Evolutionary conservation across 306 rosid species (phyloP).

Genomic region (Corylus avellana): DNA sequence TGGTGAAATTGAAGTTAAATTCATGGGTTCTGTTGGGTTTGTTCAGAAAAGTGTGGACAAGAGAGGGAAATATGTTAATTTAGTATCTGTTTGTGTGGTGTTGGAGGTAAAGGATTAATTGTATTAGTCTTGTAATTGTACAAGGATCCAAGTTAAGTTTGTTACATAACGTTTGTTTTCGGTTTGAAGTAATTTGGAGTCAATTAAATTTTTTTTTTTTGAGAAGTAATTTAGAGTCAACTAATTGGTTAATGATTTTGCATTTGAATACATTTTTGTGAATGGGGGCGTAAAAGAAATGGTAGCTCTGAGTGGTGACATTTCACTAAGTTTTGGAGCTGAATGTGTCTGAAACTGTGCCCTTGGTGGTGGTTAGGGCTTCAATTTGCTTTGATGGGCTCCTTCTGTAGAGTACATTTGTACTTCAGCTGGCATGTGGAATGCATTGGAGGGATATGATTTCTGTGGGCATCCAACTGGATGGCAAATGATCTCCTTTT

Average conservation of each 20-base stretch:
- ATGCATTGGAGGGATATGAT: background rate
- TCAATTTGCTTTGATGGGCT: background rate
- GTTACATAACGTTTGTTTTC: background rate
- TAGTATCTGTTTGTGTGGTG: background rate
- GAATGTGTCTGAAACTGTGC: background rate
- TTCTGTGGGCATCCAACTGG: background rate
- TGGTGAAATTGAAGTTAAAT: background rate
- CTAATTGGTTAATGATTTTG: background rate
- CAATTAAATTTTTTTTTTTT: background rate
- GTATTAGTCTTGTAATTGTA: background rate
- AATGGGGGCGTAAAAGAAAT: background rate
- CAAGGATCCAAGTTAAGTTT: background rate
- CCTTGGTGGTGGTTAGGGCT: background rate
- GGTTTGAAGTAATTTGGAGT: background rate
- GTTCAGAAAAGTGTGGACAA: background rate
- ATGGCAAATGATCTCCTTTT: background rate
- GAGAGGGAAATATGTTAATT: background rate
- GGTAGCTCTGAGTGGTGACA: background rate
- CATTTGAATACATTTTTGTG: background rate
- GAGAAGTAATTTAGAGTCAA: background rate
- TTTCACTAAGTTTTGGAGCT: background rate
- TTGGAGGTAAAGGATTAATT: background rate
- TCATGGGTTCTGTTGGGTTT: no score
- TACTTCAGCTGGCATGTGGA: background rate
- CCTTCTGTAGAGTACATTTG: background rate